phyloP scores from a whole-genome alignment of 1,139 yeast species.

The Taphrina communis region DNA sequence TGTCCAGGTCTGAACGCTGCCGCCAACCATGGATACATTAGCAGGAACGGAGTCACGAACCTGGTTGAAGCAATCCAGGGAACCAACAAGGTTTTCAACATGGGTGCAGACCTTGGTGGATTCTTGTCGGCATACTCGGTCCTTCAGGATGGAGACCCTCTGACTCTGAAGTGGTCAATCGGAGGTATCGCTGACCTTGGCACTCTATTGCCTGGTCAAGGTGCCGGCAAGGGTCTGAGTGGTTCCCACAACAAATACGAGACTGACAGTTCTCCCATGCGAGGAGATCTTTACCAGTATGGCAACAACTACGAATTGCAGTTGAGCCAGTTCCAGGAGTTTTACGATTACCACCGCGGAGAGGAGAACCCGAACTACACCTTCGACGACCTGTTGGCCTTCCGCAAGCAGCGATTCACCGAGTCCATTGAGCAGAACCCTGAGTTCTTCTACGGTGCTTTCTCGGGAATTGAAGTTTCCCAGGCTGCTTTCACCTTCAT shows the following conservation, averaged over 20 bases:
- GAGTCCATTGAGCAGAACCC: slow-evolving; percentile 33
- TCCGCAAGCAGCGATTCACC: slow-evolving; percentile 28
- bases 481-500: slow-evolving; percentile 40
- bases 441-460: slow-evolving; percentile 33
- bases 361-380: slow-evolving; percentile 17
- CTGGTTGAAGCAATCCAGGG: slow-evolving; percentile 31
- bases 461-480: slow-evolving; percentile 29
- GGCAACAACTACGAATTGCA: slow-evolving; percentile 35
- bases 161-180: slow-evolving; percentile 33
- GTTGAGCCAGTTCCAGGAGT: slow-evolving; percentile 27
- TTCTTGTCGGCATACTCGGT: slow-evolving; percentile 32
- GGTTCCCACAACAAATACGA: slow-evolving; percentile 41
- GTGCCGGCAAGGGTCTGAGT: slow-evolving; percentile 24
- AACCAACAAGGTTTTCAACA: slow-evolving; percentile 36
- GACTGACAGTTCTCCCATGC: slow-evolving; percentile 39
- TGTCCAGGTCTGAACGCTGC: slow-evolving; percentile 38
- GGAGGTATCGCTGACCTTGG: slow-evolving; percentile 28
- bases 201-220: slow-evolving; percentile 7
- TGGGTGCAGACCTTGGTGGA: slow-evolving; percentile 33
- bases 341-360: slow-evolving; percentile 28
- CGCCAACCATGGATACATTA: slow-evolving; percentile 38
- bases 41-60: slow-evolving; percentile 28
- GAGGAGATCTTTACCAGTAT: slow-evolving; percentile 36
- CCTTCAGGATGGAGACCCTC: slow-evolving; percentile 21
- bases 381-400: slow-evolving; percentile 26